Evolutionary conservation across 306 rosid genomes (phyloP).

Genomic region (Fragaria vesca): DNA sequence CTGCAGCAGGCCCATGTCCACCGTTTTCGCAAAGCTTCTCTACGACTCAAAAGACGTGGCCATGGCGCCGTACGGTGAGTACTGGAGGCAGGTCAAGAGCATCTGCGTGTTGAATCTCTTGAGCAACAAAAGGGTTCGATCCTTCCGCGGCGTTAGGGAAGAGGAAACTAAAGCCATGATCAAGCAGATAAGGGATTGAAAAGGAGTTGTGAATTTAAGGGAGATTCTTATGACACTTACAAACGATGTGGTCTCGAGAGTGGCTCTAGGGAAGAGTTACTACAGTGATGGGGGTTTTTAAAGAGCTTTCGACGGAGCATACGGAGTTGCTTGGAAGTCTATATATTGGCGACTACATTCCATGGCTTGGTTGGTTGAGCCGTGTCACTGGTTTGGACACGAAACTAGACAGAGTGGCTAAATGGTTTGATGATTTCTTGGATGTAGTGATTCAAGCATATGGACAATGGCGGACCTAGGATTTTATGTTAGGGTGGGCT

Average conservation of each 20-base stretch:
- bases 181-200: conserved; percentile 16
- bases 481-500: no score
- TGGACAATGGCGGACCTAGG: no score
- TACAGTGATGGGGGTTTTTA: conserved; percentile 25
- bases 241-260: conserved; percentile 42
- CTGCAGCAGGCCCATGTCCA: conserved; percentile 16
- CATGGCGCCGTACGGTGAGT: conserved; percentile 35
- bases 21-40: conserved; percentile 21
- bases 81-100: conserved; percentile 43
- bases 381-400: conserved; percentile 35
- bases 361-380: conserved; percentile 36
- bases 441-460: conserved; percentile 43
- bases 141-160: conserved; percentile 26
- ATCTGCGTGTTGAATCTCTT: conserved; percentile 26
- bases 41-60: conserved; percentile 38
- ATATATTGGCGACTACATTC: no score
- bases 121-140: conserved; percentile 34
- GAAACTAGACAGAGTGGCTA: conserved; percentile 33
- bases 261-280: conserved; percentile 46
- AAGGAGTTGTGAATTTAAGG: conserved; percentile 26
- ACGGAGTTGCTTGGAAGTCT: conserved; percentile 29
- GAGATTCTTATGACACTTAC: conserved; percentile 26
- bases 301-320: conserved; percentile 22
- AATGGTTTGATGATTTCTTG: conserved; percentile 35
- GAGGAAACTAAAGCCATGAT: conserved; percentile 24